Evolutionary conservation across 371 early-diverging fungal genomes (phyloP), one percentile per base, ranked within the genome.

Genomic region (Syncephalastrum sp.): DNA sequence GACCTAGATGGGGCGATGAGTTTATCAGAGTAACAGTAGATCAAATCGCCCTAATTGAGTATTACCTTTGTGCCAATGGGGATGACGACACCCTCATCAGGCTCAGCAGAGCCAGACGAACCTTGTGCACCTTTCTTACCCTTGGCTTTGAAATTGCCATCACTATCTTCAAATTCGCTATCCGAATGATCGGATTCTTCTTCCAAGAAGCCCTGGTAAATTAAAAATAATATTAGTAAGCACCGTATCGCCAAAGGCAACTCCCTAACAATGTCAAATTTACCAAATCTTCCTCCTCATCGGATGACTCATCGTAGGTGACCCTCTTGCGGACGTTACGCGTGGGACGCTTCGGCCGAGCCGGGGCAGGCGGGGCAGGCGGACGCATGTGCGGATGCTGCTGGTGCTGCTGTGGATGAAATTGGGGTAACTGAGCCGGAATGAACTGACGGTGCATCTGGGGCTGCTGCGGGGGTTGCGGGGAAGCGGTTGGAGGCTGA

Each of bases 61-160:
- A 21, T 46, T 50, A 68, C 69, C 60, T 82, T 82, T 44, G 89
- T 87, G 2, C 85, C 87, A 79, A 90, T 83, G 6, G 88, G 88
- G 19, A 91, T 90, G 53, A 79, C 65, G 3, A 91, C 89, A 1
- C 53, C n/a, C 44, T 66, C 66, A 13, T 66, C 66, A 15, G 57
- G 58, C 27, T 61, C 62, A 44, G 44, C 42, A 15, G 50, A 41
- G 7, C 50, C 50, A 42, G 56, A 47, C 14, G 47, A 25, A 2
- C 45, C 42, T 27, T 61, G 61, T n/a, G 47, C 42, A 56, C 45
- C 48, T 15, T 58, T 57, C 8, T 57, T 58, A 19, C 41, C 38
- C 14, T 61, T 61, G 53, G 61, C 61, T 23, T 55, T 57, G 24
- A 42, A 56, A 27, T 56, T 60, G 46, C 52, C 47, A 7, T 68